Percentiles rank a stretch among this genome's conserved stretches.
Conservation (phyloP, 2,329 filamentous ascomycete genomes). For the Apiospora sp. region DNA sequence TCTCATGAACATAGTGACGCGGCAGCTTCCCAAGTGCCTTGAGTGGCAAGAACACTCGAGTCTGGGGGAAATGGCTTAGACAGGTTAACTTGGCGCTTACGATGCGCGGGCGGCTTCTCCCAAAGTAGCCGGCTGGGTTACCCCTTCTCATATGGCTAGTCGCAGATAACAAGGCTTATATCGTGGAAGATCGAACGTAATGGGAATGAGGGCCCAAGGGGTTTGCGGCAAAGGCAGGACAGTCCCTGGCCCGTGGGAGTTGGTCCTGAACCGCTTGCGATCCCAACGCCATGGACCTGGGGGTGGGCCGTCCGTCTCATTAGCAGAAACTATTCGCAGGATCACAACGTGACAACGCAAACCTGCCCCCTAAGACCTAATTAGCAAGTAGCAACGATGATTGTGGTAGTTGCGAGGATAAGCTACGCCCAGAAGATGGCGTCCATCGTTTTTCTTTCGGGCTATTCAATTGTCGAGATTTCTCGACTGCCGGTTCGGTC, state of each 20-base stretch:
- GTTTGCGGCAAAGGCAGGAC: background rate
- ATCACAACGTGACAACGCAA: background rate
- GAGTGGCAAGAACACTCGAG: background rate
- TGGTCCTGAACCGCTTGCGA: background rate
- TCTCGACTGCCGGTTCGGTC: background rate
- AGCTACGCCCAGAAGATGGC: background rate
- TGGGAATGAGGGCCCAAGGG: background rate
- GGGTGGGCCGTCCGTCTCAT: background rate
- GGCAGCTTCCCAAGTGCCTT: background rate
- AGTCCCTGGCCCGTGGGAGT: background rate
- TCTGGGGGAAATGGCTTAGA: background rate
- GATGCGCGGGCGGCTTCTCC: background rate
- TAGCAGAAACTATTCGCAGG: background rate
- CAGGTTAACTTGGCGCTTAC: background rate
- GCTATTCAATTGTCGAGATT: background rate
- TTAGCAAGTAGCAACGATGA: too few relatives aligned
- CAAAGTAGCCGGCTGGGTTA: background rate
- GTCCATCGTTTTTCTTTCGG: background rate
- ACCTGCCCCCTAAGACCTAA: background rate
- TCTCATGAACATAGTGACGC: background rate
- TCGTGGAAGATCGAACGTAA: background rate
- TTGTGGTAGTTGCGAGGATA: background rate
- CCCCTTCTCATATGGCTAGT: background rate
- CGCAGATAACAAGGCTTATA: background rate
- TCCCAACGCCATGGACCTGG: slow-evolving; percentile 10